Evolutionary conservation across 139 green algal species (phyloP), one percentile per base, ranked within the genome.

Genomic region (Closterium sp.): DNA sequence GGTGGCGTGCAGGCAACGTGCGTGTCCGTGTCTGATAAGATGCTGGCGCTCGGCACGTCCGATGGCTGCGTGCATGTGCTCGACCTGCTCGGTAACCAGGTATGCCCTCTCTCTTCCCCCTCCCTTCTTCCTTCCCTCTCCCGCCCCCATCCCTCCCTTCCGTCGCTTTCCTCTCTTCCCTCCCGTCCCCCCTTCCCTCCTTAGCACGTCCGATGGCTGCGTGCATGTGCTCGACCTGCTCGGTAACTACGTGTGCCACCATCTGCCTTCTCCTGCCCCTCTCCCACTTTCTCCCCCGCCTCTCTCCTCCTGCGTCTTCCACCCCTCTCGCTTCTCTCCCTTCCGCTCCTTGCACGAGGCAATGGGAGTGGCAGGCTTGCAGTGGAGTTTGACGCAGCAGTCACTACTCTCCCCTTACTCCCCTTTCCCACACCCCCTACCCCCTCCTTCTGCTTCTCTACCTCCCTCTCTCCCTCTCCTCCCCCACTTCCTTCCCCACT

Each of bases 61-160:
- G 70, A 94, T 28, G 98, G 98, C 30, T 91, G 32, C 3, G 95
- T 99, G 10, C 95, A 98, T 89, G 86, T 99, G 1, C 95, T 99
- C 31, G 97, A 99, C 92, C 97, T 98, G 85, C 94, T 94, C 0
- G 97, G 97, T 31, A 97, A 99, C 89, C 93, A 98, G 91, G 88
- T 94, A 4, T 22, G 73, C 30, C 29, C 1, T 21, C 89, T 4
- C 73, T 30, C 70, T 30, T 0, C 89, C 9, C 87, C 42, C 87
- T 2, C 38, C n/a, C 19, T 6, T 70, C 42, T 7, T 7, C 7
- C 11, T 70, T 4, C 45, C 45, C 10, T 17, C 11, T 70, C 45
- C 45, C 45, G 10, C 11, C 45, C 45, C 45, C 45, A 22, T 19
- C 45, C 45, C 45, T 28, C 19, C 10, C 84, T 17, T 28, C 28